phyloP scores from a whole-genome alignment of 305 asterid species.

The Fraxinus sp. region DNA sequence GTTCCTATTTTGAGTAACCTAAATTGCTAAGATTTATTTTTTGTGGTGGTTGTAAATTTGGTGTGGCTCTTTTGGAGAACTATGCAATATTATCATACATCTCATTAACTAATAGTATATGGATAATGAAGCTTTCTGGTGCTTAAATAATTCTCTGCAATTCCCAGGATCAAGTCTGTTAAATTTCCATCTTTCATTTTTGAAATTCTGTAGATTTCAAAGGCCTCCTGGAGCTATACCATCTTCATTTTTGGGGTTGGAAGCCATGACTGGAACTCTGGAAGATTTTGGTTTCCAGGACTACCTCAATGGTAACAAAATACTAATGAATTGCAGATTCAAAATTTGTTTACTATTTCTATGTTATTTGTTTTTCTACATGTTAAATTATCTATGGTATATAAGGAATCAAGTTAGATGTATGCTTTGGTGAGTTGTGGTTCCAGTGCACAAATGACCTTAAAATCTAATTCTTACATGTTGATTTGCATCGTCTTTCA shows the following conservation, averaged over 20 bases:
- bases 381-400: background rate
- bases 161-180: background rate
- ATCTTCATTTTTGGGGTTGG: conserved; percentile 82
- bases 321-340: conserved; percentile 5
- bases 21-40: background rate
- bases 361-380: background rate
- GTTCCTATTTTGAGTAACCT: background rate
- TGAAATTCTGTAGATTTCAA: conserved; percentile 56
- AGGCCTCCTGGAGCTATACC: conserved; percentile 87
- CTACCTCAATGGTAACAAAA: conserved; percentile 72
- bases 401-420: background rate
- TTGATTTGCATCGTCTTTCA: conserved; percentile 18
- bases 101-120: background rate
- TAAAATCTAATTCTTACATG: conserved; percentile 2
- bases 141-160: background rate
- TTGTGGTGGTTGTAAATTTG: background rate
- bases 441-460: background rate
- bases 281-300: conserved; percentile 85
- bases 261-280: conserved; percentile 72
- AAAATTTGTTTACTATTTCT: background rate
- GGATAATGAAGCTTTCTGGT: background rate
- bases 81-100: background rate
- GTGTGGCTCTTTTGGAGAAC: background rate
- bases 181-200: background rate
- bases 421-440: too few species aligned